These are phyloP conservation scores for Syzygium grande DNA, from an alignment of 345 rosid genomes.

Conservation along the genomic window DNA sequence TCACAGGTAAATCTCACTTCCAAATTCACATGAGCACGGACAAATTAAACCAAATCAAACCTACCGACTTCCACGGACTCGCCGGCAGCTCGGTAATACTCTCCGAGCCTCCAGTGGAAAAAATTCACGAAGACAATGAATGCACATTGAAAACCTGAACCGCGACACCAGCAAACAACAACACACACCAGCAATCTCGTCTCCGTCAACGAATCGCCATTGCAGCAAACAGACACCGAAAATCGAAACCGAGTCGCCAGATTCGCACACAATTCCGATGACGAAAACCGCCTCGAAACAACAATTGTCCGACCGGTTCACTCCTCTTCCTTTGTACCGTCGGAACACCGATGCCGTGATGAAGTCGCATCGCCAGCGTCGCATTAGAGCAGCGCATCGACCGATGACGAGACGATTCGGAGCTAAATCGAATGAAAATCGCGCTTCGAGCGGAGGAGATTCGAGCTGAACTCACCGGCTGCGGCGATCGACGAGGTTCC, in stretches of 20 bases:
- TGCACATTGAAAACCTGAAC: neutral
- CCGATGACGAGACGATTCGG: neutral
- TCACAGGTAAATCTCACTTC: neutral
- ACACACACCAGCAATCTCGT: neutral
- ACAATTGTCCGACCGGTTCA: neutral
- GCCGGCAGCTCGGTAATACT: neutral
- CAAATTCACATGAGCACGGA: neutral
- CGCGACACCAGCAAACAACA: neutral
- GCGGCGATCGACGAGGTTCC: neutral
- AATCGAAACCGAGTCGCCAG: neutral
- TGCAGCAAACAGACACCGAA: neutral
- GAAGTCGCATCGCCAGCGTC: neutral
- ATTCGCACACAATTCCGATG: neutral
- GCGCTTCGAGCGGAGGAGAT: neutral
- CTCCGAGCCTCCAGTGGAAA: neutral
- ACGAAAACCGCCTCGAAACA: neutral
- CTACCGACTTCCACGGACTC: neutral
- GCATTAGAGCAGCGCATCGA: neutral
- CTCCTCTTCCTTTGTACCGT: neutral
- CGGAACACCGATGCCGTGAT: neutral
- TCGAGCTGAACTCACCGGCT: neutral
- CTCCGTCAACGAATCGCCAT: neutral
- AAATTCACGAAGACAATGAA: neutral
- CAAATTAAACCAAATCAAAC: neutral
- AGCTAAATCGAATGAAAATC: neutral